phyloP scores from a whole-genome alignment of 139 green algal genomes.

The Coelastrella sp. region DNA sequence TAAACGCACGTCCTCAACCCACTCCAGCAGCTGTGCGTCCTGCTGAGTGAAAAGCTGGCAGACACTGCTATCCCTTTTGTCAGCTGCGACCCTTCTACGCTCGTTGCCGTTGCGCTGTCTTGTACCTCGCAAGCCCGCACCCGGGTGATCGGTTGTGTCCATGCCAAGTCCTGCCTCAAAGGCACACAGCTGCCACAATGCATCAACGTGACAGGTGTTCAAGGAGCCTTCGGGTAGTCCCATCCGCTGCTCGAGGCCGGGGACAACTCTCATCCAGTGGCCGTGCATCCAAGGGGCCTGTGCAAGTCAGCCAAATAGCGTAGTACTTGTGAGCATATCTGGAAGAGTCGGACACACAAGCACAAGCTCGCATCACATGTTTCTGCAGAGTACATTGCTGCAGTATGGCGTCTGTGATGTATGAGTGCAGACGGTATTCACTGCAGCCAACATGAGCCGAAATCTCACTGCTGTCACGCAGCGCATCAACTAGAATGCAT shows the following conservation, averaged over 20 bases:
- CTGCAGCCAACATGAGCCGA: too few relatives aligned
- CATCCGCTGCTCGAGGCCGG: slow-evolving; percentile 50
- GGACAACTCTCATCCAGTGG: slow-evolving; percentile 49
- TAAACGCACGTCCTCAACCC: slow-evolving; percentile 69
- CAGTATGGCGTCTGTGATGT: too few relatives aligned
- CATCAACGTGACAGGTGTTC: slow-evolving; percentile 61
- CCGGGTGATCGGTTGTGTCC: background rate
- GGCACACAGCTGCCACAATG: slow-evolving; percentile 68
- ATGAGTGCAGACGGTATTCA: too few relatives aligned
- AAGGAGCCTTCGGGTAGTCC: slow-evolving; percentile 41
- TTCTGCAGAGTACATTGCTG: too few relatives aligned
- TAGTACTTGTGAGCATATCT: too few relatives aligned
- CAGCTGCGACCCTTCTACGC: background rate
- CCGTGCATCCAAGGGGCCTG: slow-evolving; percentile 51
- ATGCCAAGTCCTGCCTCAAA: slow-evolving; percentile 55
- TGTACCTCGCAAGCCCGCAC: slow-evolving; percentile 35
- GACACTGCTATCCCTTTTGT: slow-evolving; percentile 32
- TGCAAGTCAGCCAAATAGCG: too few relatives aligned
- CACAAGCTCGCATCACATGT: too few relatives aligned
- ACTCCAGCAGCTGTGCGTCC: slow-evolving; percentile 60
- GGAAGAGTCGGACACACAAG: too few relatives aligned
- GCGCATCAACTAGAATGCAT: too few relatives aligned
- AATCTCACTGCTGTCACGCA: too few relatives aligned
- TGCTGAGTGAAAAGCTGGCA: slow-evolving; percentile 9
- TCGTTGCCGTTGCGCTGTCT: background rate